Conservation (phyloP, 495 filamentous ascomycete genomes). For the Trichocladium antarcticum region DNA sequence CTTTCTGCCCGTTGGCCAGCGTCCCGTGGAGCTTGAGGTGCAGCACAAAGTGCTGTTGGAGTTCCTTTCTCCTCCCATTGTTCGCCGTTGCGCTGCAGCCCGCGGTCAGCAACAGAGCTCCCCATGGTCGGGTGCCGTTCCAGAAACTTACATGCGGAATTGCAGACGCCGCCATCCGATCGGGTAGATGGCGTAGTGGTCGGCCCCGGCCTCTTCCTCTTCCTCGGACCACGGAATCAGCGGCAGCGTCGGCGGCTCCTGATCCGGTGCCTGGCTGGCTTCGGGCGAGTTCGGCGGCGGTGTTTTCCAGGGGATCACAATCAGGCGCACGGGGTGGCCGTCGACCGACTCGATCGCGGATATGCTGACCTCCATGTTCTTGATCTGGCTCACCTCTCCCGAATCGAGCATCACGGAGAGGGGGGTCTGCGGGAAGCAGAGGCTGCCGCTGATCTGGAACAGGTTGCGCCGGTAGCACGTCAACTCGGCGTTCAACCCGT, state of each 20-base stretch:
- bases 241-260: conserved; percentile 54
- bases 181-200: conserved; percentile 68
- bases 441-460: conserved; percentile 81
- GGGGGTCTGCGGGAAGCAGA: conserved; percentile 65
- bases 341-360: conserved; percentile 85
- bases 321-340: conserved; percentile 77
- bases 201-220: conserved; percentile 47
- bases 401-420: conserved; percentile 66
- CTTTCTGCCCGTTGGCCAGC: conserved; percentile 54
- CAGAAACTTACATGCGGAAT: conserved; percentile 63
- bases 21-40: conserved; percentile 63
- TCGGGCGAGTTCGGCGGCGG: conserved; percentile 63
- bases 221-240: conserved; percentile 70
- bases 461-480: conserved; percentile 91
- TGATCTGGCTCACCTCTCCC: conserved; percentile 69
- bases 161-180: conserved; percentile 85
- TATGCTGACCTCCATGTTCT: conserved; percentile 70
- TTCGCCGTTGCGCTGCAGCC: conserved; percentile 46
- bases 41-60: conserved; percentile 73
- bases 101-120: conserved; percentile 11
- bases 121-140: neutral
- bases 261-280: conserved; percentile 41
- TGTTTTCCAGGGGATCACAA: conserved; percentile 93
- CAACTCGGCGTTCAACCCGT: conserved; percentile 60
- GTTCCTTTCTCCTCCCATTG: conserved; percentile 65